These are phyloP conservation scores for Taxawa tesnikishii DNA, from an alignment of 2,329 filamentous ascomycete genomes.

Conservation along the genomic window DNA sequence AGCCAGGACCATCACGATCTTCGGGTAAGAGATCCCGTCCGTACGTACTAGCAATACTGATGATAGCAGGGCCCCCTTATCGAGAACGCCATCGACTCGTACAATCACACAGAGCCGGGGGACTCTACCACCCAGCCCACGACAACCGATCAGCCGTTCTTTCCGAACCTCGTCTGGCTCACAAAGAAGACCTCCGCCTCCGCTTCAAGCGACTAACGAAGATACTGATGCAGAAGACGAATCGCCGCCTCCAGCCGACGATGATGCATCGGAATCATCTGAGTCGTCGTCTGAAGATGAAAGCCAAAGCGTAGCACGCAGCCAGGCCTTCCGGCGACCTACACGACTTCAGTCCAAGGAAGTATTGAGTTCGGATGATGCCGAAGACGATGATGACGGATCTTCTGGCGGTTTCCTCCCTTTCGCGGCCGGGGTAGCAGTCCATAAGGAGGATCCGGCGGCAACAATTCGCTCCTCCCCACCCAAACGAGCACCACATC, in stretches of 20 bases:
- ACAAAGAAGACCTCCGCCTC: slow-evolving; percentile 11
- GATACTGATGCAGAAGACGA: slow-evolving; percentile 14
- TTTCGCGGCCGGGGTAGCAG: slow-evolving; percentile 23
- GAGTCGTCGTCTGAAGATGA: slow-evolving; percentile 18
- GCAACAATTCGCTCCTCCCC: slow-evolving; percentile 8
- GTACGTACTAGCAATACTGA: too few species aligned
- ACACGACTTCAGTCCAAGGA: slow-evolving; percentile 22
- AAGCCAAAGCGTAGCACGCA: slow-evolving; percentile 26
- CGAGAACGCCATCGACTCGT: slow-evolving; percentile 34
- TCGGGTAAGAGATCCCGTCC: slow-evolving; percentile 10
- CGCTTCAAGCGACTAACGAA: slow-evolving; percentile 11
- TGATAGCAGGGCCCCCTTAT: too few species aligned
- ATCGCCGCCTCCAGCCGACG: slow-evolving; percentile 15
- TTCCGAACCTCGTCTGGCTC: slow-evolving; percentile 14
- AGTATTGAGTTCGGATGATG: slow-evolving; percentile 15
- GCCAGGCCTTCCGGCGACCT: slow-evolving; percentile 31
- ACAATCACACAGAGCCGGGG: slow-evolving; percentile 30
- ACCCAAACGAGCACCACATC: neutral
- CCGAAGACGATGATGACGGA: slow-evolving; percentile 44
- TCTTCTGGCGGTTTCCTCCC: slow-evolving; percentile 29
- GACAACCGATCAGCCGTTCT: slow-evolving; percentile 15
- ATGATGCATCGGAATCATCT: slow-evolving; percentile 16
- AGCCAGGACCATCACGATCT: slow-evolving; percentile 14
- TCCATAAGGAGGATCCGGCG: slow-evolving; percentile 10
- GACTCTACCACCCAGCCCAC: slow-evolving; percentile 9